A percentile compares a stretch with the other conserved stretches of the same genome.
phyloP scores from a whole-genome alignment of 2,329 filamentous ascomycete species.

The Botrytis deweyae region DNA sequence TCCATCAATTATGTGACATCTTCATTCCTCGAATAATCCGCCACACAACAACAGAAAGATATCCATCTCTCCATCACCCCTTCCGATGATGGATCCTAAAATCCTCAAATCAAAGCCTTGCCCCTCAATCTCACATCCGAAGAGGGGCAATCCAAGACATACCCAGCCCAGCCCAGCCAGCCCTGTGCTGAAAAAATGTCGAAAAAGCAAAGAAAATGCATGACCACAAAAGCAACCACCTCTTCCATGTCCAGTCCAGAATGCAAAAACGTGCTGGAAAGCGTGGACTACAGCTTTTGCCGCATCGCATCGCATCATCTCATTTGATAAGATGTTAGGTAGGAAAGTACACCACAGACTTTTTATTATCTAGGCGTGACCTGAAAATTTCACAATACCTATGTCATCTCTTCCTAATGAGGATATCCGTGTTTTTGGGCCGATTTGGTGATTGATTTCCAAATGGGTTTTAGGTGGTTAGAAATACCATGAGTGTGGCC shows the following conservation, averaged over 20 bases:
- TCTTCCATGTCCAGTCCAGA: not conserved
- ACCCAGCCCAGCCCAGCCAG: not conserved
- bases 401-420: not conserved
- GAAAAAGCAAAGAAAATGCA: not conserved
- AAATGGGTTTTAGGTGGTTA: not conserved
- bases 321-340: not conserved
- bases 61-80: not conserved
- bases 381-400: not conserved
- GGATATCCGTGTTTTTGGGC: not conserved
- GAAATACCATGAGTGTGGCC: not conserved
- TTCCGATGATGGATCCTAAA: not conserved
- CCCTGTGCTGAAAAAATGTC: not conserved
- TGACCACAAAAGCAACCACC: not conserved
- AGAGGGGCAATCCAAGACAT: conserved; percentile 8
- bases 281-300: not conserved
- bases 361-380: not conserved
- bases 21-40: not conserved
- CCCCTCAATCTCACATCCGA: not conserved
- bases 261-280: conserved; percentile 6
- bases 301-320: not conserved
- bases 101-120: not conserved
- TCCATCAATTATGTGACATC: not conserved
- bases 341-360: not conserved
- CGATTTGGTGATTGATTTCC: not conserved
- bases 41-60: not conserved